Evolutionary conservation across 805 yeast species (phyloP).

Genomic region (Vanderwaltozyma verrucispora): DNA sequence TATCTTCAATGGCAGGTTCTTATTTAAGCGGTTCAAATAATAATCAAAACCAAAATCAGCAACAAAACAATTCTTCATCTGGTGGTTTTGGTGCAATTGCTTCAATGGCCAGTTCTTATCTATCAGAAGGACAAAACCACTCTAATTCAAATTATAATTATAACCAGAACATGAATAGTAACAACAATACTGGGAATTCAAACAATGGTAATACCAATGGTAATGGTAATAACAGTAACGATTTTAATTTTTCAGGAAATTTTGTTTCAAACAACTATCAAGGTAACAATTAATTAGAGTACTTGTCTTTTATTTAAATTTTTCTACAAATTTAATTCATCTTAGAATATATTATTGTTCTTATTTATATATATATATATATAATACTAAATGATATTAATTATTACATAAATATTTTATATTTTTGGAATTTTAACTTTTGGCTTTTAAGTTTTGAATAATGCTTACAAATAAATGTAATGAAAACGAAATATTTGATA

Average conservation of each 20-base stretch:
- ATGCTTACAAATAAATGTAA: no score
- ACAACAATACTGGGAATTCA: background rate
- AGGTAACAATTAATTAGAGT: no score
- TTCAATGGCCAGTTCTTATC: slow-evolving; percentile 8
- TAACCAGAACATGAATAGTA: background rate
- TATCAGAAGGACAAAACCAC: background rate
- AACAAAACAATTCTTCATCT: background rate
- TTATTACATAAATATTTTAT: no score
- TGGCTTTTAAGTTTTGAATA: no score
- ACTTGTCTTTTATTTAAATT: no score
- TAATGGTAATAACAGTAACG: background rate
- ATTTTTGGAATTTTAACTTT: no score
- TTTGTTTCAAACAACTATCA: slow-evolving; percentile 3
- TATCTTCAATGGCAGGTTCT: slow-evolving; percentile 10
- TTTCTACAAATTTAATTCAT: no score
- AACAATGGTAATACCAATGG: background rate
- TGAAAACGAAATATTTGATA: no score
- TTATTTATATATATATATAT: no score
- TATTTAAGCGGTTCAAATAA: slow-evolving; percentile 1
- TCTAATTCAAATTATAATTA: background rate
- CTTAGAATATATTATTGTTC: no score
- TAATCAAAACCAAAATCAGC: background rate
- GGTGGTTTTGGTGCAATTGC: slow-evolving; percentile 8
- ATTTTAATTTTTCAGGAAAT: slow-evolving; percentile 12
- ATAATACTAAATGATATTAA: no score